These are phyloP conservation scores for Apiospora marii DNA, from an alignment of 2,329 filamentous ascomycete species.

Conservation along the genomic window DNA sequence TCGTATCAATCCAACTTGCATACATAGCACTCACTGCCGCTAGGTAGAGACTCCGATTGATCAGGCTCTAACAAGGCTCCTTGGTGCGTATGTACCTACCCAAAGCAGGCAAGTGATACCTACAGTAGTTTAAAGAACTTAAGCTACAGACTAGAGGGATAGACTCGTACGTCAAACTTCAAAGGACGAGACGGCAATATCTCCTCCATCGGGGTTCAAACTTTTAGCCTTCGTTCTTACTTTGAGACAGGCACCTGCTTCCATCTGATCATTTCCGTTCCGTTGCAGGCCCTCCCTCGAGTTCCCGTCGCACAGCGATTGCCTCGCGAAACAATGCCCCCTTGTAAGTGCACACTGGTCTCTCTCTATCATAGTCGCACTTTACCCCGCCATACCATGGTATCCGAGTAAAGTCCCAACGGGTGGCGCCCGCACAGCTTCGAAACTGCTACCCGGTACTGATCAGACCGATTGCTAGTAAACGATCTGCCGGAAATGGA, in stretches of 20 bases:
- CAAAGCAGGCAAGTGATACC: not conserved
- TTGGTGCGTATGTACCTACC: not conserved
- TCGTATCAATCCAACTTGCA: no score
- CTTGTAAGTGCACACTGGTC: not conserved
- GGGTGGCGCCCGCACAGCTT: not conserved
- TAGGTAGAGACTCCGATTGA: not conserved
- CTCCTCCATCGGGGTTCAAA: not conserved
- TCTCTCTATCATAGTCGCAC: not conserved
- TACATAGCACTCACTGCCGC: not conserved
- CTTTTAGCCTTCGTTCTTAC: not conserved
- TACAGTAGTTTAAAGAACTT: slow-evolving; percentile 8
- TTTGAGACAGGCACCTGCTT: not conserved
- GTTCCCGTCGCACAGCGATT: not conserved
- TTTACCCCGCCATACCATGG: slow-evolving; percentile 5
- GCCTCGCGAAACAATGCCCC: slow-evolving; percentile 1
- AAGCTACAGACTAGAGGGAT: slow-evolving; percentile 15
- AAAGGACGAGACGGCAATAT: not conserved
- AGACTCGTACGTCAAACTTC: not conserved
- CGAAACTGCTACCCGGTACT: not conserved
- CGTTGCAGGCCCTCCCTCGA: not conserved
- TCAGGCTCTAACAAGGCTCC: slow-evolving; percentile 2
- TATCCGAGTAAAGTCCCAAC: not conserved
- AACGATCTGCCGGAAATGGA: slow-evolving; percentile 29
- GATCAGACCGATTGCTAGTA: not conserved
- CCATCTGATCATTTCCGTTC: not conserved